Conservation (phyloP, 1,284 basidiomycete species). For the Ceratobasidium sp. region DNA sequence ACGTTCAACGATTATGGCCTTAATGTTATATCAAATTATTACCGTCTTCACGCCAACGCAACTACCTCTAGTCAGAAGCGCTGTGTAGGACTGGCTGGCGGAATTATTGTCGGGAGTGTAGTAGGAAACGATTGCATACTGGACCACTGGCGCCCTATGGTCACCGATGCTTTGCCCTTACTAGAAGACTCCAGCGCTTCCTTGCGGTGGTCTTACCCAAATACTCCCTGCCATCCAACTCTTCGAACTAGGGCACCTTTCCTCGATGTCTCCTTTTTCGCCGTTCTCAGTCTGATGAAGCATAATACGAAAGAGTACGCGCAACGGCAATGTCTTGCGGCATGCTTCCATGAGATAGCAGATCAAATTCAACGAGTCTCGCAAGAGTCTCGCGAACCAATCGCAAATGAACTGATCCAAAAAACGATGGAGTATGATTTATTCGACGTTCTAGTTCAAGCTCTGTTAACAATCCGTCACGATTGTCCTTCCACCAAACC, state of each 20-base stretch:
- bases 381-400: neutral
- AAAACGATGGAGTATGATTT: neutral
- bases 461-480: neutral
- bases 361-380: neutral
- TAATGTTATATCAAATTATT: neutral
- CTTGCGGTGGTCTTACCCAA: neutral
- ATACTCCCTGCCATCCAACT: neutral
- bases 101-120: neutral
- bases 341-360: constrained; percentile 1
- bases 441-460: neutral
- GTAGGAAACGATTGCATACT: neutral
- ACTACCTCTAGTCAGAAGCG: neutral
- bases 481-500: neutral
- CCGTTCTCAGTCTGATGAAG: neutral
- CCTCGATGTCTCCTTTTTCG: neutral
- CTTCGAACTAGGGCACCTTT: neutral
- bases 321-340: neutral
- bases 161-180: neutral
- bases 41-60: neutral
- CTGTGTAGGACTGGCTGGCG: neutral
- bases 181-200: neutral
- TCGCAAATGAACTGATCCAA: neutral
- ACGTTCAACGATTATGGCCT: neutral
- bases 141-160: neutral
- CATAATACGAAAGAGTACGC: neutral